Conservation (phyloP, 139 green algal species). For the Coelastrella sp. region DNA sequence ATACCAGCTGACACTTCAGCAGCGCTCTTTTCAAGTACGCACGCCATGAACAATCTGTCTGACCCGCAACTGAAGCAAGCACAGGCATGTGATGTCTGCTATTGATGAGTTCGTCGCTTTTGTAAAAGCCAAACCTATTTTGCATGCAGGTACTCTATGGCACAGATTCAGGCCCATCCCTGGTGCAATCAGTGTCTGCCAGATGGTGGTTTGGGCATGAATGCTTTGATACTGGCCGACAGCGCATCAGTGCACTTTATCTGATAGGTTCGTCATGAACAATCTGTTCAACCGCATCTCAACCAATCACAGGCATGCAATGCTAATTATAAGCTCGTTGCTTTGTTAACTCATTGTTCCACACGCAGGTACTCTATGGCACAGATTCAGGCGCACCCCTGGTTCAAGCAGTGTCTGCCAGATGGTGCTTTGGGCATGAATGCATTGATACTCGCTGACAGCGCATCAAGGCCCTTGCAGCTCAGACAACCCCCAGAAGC, state of each 20-base stretch:
- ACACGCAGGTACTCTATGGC: conserved; percentile 44
- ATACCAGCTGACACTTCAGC: no score
- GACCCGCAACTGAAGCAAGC: no score
- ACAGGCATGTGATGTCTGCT: no score
- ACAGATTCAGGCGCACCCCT: conserved; percentile 64
- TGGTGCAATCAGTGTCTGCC: conserved; percentile 60
- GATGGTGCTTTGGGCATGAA: conserved; percentile 64
- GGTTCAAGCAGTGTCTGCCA: conserved; percentile 64
- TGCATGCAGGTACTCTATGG: neutral
- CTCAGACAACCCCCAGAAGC: conserved; percentile 14
- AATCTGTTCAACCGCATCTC: no score
- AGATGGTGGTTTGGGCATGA: no score
- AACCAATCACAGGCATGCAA: no score
- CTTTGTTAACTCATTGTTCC: neutral
- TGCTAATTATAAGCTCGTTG: no score
- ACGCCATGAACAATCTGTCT: no score
- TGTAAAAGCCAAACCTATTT: neutral
- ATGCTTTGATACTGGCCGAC: no score
- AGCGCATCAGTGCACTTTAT: no score
- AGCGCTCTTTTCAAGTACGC: no score
- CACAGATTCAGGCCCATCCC: neutral
- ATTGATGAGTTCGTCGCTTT: neutral
- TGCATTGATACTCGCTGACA: conserved; percentile 36
- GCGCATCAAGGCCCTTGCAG: neutral
- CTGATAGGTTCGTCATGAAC: no score